A percentile compares a stretch with the other conserved stretches of the same genome.
Conservation (phyloP, 306 rosid genomes). For the Lathyrus tuberosus region DNA sequence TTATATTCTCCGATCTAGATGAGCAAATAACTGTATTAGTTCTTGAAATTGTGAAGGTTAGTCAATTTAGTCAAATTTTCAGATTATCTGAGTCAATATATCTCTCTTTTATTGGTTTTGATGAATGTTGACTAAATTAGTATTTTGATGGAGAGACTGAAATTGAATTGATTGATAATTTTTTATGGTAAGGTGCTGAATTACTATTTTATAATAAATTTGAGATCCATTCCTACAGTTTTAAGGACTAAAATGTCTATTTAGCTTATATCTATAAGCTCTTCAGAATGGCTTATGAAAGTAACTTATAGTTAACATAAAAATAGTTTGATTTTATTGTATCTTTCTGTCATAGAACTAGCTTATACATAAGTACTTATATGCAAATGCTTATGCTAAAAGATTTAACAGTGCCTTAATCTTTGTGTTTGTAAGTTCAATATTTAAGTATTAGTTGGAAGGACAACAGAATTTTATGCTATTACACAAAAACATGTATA, state of each 20-base stretch:
- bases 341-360: not conserved
- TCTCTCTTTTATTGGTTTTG: too few relatives aligned
- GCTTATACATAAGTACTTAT: not conserved
- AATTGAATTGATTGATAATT: too few relatives aligned
- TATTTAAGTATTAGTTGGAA: not conserved
- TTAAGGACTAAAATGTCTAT: too few relatives aligned
- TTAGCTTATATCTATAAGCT: too few relatives aligned
- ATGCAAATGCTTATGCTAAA: not conserved
- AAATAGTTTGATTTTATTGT: not conserved
- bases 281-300: not conserved
- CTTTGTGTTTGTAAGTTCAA: too few relatives aligned
- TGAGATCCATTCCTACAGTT: too few relatives aligned
- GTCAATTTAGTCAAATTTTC: not conserved
- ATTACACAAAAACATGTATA: conserved; percentile 1
- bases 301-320: not conserved
- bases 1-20: too few relatives aligned
- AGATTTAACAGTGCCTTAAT: not conserved
- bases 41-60: not conserved
- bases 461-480: not conserved
- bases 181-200: too few relatives aligned
- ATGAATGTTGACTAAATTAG: too few relatives aligned
- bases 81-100: not conserved
- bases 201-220: too few relatives aligned
- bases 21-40: not conserved
- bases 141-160: too few relatives aligned